Conservation (phyloP, 352 stramenopile genomes). For the Vaucheria bursata region DNA sequence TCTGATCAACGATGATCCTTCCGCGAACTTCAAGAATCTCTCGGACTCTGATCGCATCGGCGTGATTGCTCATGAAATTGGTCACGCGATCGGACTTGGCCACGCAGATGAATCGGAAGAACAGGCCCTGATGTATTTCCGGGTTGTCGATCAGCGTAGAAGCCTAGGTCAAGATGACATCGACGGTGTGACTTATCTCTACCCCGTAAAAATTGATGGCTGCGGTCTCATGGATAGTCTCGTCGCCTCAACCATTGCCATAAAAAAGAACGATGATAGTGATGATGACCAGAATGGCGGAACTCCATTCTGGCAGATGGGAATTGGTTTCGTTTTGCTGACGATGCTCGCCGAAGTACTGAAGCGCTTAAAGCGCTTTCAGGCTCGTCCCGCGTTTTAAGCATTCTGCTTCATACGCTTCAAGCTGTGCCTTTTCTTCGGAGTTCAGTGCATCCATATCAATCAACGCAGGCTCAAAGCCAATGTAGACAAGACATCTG, state of each 20-base stretch:
- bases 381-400: background rate
- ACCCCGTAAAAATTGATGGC: background rate
- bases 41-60: background rate
- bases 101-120: background rate
- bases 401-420: background rate
- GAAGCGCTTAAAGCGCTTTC: background rate
- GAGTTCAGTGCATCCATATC: background rate
- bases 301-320: too few species aligned
- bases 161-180: background rate
- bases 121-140: background rate
- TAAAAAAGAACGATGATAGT: too few species aligned
- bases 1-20: background rate
- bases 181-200: background rate
- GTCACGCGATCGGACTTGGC: background rate
- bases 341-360: too few species aligned
- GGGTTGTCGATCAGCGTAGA: background rate
- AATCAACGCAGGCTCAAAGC: background rate
- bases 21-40: background rate
- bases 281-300: too few species aligned
- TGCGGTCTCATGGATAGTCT: too few species aligned
- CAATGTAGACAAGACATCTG: background rate
- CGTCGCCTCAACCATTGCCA: too few species aligned
- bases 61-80: background rate
- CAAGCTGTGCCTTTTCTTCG: background rate
- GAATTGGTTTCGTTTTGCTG: too few species aligned